Evolutionary conservation across 1,284 basidiomycete species (phyloP), one percentile per base, ranked within the genome.

Genomic region (Cystobasidium sp.): DNA sequence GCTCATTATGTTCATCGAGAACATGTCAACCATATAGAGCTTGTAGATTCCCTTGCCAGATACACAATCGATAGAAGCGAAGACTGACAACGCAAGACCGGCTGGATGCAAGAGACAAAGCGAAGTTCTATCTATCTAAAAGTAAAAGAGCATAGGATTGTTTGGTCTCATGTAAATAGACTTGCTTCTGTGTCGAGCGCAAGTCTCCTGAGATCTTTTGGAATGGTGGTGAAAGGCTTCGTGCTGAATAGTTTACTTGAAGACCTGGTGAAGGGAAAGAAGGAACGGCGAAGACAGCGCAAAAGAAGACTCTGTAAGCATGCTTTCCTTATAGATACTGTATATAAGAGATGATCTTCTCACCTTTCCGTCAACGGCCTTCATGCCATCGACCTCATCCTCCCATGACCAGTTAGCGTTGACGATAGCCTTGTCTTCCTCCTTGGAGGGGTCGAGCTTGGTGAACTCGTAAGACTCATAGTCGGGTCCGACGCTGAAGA

Each of bases 331-430:
- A 31, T 1, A 5, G 1, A 44, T 14, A 16, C 14, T 5, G 59
- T n/a, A 18, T 44, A n/a, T 14, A 24, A 18, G 24, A 31, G 12
- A 20, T 3, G n/a, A 53, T 18, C 52, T 20, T 16, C 47, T 52
- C 43, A 83, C 82, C 82, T 84, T 84, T 76, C 91, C 92, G 84
- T 93, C 92, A 75, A 85, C 89, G 91, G 91, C 94, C 82, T 88
- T 87, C 87, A 91, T 93, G 68, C 90, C 94, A 77, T 90, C 88
- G 75, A 93, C 80, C 84, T 90, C 88, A 76, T 94, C 84, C 84
- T 95, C 93, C 94, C 94, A 96, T 70, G 93, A 91, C 78, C 94
- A 87, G 47, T 91, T 90, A 78, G 86, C 90, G 86, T 94, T 92
- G 82, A 97, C 94, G 88, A 91, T 94, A 78, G 86, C 86, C 86